A percentile compares a stretch with the other conserved stretches of the same genome.
These are phyloP conservation scores for Pterocarpus santalinus DNA, from an alignment of 306 rosid species.

Conservation along the genomic window DNA sequence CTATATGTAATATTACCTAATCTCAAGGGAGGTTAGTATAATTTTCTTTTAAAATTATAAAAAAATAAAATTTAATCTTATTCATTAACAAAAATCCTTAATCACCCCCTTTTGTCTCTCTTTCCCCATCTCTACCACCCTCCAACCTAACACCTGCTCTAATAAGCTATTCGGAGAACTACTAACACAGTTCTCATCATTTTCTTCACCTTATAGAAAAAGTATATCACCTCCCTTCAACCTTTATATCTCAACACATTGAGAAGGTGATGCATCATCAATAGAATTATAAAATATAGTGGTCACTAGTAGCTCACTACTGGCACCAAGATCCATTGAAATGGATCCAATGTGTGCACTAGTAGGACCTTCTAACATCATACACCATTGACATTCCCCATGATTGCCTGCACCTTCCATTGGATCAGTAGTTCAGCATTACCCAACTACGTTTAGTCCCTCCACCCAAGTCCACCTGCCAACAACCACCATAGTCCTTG, in stretches of 20 bases:
- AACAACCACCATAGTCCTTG: too few relatives aligned
- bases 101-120: too few relatives aligned
- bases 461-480: too few relatives aligned
- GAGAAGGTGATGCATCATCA: slow-evolving; percentile 5
- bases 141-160: slow-evolving; percentile 28
- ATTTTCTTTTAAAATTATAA: too few relatives aligned
- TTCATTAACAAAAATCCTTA: too few relatives aligned
- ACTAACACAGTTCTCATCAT: slow-evolving; percentile 54
- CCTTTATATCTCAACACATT: slow-evolving; percentile 52
- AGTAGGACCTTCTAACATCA: slow-evolving; percentile 64
- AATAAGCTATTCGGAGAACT: slow-evolving; percentile 55
- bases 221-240: slow-evolving; percentile 49
- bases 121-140: too few relatives aligned
- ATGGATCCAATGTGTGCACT: slow-evolving; percentile 33
- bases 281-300: slow-evolving; percentile 37
- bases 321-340: slow-evolving; percentile 43
- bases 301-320: slow-evolving; percentile 45
- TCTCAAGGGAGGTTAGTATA: too few relatives aligned
- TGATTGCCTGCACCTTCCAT: too few relatives aligned
- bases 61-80: too few relatives aligned
- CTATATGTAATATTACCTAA: too few relatives aligned
- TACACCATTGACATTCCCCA: slow-evolving; percentile 26
- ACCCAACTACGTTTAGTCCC: too few relatives aligned
- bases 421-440: too few relatives aligned
- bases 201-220: slow-evolving; percentile 51